Evolutionary conservation across 2,329 filamentous ascomycete genomes (phyloP), one percentile per base, ranked within the genome.

Genomic region (Ophiobolus disseminans): DNA sequence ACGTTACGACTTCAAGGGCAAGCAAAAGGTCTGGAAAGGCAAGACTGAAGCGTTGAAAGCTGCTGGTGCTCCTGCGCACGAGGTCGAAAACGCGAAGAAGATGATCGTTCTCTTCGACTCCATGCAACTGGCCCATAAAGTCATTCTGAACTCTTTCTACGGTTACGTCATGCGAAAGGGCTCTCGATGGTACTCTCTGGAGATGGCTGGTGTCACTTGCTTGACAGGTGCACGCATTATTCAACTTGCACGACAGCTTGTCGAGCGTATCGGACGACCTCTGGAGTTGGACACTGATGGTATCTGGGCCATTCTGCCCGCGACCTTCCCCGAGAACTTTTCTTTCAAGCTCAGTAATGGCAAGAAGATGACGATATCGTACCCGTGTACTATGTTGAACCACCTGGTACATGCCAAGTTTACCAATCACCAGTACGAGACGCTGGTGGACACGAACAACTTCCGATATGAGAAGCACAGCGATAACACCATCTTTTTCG

Each of bases 101-200:
- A 99, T 99, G 95, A 94, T 97, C 46, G 82, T 97, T 38, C 77
- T 99, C 4, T 99, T 90, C 70, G 94, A 99, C 71, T 99, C 94
- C 0, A 80, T 99, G 48, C 95, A 99, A 73, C 80, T 99, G 63
- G 94, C 94, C 0, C 94, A 99, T 79, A 99, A 99, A 73, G 94
- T 99, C 77, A 99, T 99, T 81, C 74, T 99, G 45, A 99, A 99
- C 78, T 96, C 91, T 46, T 99, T 99, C 78, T 99, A 99, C 63
- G 94, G 94, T 56, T 99, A 99, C 70, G 94, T 97, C 72, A 99
- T 99, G 94, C 84, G 94, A 77, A 99, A 99, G 72, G 94, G 94
- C 25, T 99, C 94, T 28, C 86, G 94, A 45, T 99, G 94, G 94
- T 99, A 99, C 71, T 99, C 94, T 14, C 87, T 99, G 83, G 94